These are phyloP conservation scores for Ganoderma multipileum DNA, from an alignment of 1,284 basidiomycete genomes.

Conservation along the genomic window DNA sequence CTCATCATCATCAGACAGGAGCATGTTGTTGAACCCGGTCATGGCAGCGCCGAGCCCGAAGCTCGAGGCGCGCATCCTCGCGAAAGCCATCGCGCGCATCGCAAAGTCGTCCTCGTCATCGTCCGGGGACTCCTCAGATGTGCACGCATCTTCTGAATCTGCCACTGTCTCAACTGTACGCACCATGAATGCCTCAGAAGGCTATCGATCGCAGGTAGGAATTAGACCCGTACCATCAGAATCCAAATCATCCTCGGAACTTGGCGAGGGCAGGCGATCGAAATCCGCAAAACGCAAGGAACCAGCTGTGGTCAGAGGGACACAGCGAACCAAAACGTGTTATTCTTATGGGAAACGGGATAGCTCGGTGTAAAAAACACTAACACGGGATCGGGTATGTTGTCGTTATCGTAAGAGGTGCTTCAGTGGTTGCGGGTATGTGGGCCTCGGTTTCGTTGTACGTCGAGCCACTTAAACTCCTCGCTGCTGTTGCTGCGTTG, in stretches of 20 bases:
- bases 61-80: constrained; percentile 13
- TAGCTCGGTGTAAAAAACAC: neutral
- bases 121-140: neutral
- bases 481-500: neutral
- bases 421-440: neutral
- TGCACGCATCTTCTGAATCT: neutral
- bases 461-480: neutral
- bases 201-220: no score
- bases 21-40: constrained; percentile 4
- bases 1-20: constrained; percentile 2
- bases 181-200: neutral
- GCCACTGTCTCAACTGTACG: neutral
- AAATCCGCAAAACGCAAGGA: neutral
- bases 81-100: constrained; percentile 15
- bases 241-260: neutral
- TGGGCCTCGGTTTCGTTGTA: neutral
- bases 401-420: neutral
- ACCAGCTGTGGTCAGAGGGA: neutral
- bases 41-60: constrained; percentile 14
- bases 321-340: neutral
- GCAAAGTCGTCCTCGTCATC: constrained; percentile 10
- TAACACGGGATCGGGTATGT: neutral
- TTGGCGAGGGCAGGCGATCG: neutral
- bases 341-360: neutral
- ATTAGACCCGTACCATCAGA: neutral